Evolutionary conservation across 1,284 basidiomycete species (phyloP).

Genomic region (Phlebopus sp.): DNA sequence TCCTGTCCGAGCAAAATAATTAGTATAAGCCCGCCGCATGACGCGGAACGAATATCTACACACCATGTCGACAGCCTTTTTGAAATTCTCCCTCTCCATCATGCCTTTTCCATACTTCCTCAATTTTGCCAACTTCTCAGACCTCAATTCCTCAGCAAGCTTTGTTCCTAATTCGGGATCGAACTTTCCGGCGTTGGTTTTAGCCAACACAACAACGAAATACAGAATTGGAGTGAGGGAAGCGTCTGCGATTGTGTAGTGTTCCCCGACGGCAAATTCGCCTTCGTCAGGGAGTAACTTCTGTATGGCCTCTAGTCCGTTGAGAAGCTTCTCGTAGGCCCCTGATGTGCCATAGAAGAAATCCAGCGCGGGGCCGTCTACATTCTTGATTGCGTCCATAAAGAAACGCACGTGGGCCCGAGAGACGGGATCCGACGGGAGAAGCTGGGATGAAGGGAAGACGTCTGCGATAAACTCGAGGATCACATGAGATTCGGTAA

Average conservation of each 20-base stretch:
- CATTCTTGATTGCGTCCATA: conserved; percentile 42
- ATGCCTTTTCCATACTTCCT: conserved; percentile 41
- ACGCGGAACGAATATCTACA: conserved; percentile 12
- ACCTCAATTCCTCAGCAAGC: conserved; percentile 36
- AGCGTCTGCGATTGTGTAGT: conserved; percentile 50
- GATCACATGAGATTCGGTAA: conserved; percentile 60
- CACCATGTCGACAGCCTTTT: conserved; percentile 45
- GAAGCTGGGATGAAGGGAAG: conserved; percentile 42
- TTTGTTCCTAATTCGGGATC: conserved; percentile 41
- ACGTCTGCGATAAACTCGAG: conserved; percentile 63
- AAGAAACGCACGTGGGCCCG: conserved; percentile 60
- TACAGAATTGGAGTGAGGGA: conserved; percentile 51
- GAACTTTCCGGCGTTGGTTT: conserved; percentile 45
- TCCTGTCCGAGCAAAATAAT: neutral
- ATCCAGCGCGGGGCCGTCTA: conserved; percentile 32
- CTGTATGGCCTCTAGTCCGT: conserved; percentile 30
- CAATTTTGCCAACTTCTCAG: conserved; percentile 39
- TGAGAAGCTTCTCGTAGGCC: conserved; percentile 16
- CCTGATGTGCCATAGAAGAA: conserved; percentile 16
- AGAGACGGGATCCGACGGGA: conserved; percentile 52
- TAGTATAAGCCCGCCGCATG: too few species aligned
- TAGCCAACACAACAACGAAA: conserved; percentile 39
- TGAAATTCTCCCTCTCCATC: conserved; percentile 45
- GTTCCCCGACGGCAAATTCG: conserved; percentile 32
- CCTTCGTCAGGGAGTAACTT: conserved; percentile 28